These are phyloP conservation scores for Drechslerella coelobrocha DNA, from an alignment of 2,329 filamentous ascomycete genomes.

Conservation along the genomic window DNA sequence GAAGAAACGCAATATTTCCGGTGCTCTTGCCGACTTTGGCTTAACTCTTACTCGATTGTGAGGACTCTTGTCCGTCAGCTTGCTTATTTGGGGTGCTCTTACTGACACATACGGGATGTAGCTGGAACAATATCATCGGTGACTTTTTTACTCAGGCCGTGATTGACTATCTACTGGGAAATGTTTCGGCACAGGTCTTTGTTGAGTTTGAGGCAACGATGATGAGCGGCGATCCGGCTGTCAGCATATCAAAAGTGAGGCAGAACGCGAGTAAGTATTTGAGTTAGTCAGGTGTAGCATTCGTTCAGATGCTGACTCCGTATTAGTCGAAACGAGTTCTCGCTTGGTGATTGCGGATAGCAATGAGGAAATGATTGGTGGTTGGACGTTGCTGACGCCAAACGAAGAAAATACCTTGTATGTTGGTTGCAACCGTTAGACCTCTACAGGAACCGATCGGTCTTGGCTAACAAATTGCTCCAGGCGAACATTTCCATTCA, in stretches of 20 bases:
- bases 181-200: constrained; percentile 82
- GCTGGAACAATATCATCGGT: constrained; percentile 88
- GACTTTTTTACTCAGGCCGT: constrained; percentile 96
- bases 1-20: constrained; percentile 85
- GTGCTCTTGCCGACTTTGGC: constrained; percentile 88
- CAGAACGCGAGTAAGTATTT: constrained; percentile 71
- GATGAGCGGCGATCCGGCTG: constrained; percentile 88
- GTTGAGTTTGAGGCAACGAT: constrained; percentile 93
- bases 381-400: constrained; percentile 87
- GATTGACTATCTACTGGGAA: constrained; percentile 92
- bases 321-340: constrained; percentile 74
- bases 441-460: not conserved
- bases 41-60: constrained; percentile 77
- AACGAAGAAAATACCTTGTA: constrained; percentile 59
- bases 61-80: constrained; percentile 58
- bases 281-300: not conserved
- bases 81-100: constrained; percentile 7
- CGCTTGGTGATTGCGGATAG: constrained; percentile 84
- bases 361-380: constrained; percentile 83
- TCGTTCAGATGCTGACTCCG: constrained; percentile 4
- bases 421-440: not conserved
- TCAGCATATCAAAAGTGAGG: constrained; percentile 82
- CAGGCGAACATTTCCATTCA: constrained; percentile 73
- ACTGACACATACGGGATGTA: constrained; percentile 54
- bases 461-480: constrained; percentile 57